phyloP scores from a whole-genome alignment of 2,329 filamentous ascomycete species.

The Colletotrichum abscissum region DNA sequence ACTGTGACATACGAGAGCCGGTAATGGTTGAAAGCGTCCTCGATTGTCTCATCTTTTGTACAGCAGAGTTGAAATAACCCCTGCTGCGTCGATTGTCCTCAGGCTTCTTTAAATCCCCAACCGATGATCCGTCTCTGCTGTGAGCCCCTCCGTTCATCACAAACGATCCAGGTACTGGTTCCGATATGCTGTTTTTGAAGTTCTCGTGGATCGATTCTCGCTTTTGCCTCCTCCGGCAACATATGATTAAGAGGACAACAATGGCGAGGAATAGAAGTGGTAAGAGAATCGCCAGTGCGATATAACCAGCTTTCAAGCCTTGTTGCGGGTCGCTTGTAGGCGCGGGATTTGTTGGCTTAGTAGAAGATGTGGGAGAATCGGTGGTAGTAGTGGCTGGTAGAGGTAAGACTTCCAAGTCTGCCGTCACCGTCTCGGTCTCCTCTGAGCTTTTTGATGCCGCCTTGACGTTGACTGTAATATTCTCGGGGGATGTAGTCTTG shows the following conservation, averaged over 20 bases:
- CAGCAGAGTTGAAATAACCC: constrained; percentile 32
- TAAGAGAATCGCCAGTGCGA: constrained; percentile 31
- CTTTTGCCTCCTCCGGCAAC: constrained; percentile 40
- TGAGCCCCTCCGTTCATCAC: constrained; percentile 39
- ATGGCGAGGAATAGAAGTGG: constrained; percentile 26
- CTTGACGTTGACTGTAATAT: constrained; percentile 41
- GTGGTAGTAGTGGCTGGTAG: constrained; percentile 38
- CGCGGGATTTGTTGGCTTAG: constrained; percentile 38
- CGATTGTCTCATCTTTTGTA: constrained; percentile 29
- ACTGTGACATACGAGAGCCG: constrained; percentile 29
- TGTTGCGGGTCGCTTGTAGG: constrained; percentile 28
- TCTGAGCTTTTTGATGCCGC: constrained; percentile 47
- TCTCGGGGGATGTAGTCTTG: constrained; percentile 41
- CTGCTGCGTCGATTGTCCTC: constrained; percentile 34
- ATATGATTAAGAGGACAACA: constrained; percentile 40
- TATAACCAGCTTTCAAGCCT: constrained; percentile 29
- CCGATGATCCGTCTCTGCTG: constrained; percentile 28
- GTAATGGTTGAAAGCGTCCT: constrained; percentile 34
- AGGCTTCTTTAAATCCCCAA: constrained; percentile 37
- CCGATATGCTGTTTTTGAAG: constrained; percentile 43
- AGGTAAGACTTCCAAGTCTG: constrained; percentile 50
- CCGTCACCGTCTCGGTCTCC: constrained; percentile 49
- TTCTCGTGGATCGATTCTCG: constrained; percentile 26
- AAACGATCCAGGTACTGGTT: constrained; percentile 45
- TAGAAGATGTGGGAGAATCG: constrained; percentile 40